Base-by-base conservation (phyloP, 768 basidiomycete genomes). In the Gloeostereum incarnatum region DNA sequence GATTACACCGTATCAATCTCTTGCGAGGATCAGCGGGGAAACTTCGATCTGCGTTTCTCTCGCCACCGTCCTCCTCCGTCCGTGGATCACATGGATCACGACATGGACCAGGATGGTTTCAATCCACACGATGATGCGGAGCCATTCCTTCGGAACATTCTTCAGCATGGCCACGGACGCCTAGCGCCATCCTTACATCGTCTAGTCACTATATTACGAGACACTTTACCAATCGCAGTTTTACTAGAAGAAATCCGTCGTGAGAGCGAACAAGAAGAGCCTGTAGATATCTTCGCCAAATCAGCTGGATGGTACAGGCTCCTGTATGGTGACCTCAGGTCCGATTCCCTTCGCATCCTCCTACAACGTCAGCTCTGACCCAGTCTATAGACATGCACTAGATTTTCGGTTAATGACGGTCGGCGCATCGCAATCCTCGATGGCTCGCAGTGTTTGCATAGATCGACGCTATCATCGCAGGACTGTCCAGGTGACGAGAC, bases 101-200 rank as follows among this genome's bases (percentile, higher is more conserved):
- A 29, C 48, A 46, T 31, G 42, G 49, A 45, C 44, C 53, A 43
- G 33, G 48, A 64, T 34, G 38, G 48, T 6, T 72, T 68, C 46
- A 85, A 87, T 46, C 88, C 90, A 2, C 91, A 93, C 46, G 75
- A 79, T 43, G 78, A 81, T 44, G 76, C 84, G 5, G 85, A 87
- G 42, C 75, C 75, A 1, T 84, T 79, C 52, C 58, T 93, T n/a
- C 69, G 81, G 3, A 70, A 73, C 38, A 69, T 87, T 17, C 58
- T 94, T 27, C 76, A 78, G 24, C 68, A 69, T 37, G 70, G 71
- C 2, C 76, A 83, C 40, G 78, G 83, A 5, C 63, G 70, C 19
- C 68, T 86, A 9, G 71, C 79, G 2, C 66, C 70, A 5, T 78
- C 83, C 7, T 59, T 88, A 21, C 75, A 80, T 41, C 68, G 71